Evolutionary conservation across 371 early-diverging fungal species (phyloP).

Genomic region (Mortierella sp.): DNA sequence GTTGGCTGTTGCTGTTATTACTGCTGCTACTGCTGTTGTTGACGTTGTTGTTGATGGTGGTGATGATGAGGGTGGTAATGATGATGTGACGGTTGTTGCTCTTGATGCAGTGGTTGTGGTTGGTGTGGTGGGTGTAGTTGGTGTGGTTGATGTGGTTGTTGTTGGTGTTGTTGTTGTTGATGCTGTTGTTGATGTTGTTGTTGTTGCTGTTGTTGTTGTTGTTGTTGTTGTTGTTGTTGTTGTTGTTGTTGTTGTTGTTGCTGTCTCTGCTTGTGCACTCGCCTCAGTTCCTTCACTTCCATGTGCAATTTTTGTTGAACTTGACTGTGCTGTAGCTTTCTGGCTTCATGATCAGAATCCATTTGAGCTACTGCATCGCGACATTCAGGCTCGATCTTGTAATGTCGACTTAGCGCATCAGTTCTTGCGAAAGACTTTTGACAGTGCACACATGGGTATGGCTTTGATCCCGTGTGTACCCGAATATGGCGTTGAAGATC

Average conservation of each 20-base stretch:
- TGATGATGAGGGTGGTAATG: no score
- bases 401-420: slow-evolving; percentile 75
- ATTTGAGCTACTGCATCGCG: slow-evolving; percentile 26
- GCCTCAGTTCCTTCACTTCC: slow-evolving; percentile 15
- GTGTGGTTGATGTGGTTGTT: slow-evolving; percentile 3
- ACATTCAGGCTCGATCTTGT: slow-evolving; percentile 70
- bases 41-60: no score
- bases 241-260: slow-evolving; percentile 9
- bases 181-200: slow-evolving; percentile 6
- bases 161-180: not conserved
- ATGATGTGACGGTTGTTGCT: not conserved
- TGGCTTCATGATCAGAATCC: slow-evolving; percentile 16
- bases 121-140: not conserved
- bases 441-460: slow-evolving; percentile 70
- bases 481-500: slow-evolving; percentile 77
- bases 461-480: slow-evolving; percentile 77
- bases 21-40: no score
- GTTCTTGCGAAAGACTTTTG: slow-evolving; percentile 77
- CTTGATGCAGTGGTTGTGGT: not conserved
- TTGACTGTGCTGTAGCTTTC: slow-evolving; percentile 17
- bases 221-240: not conserved
- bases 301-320: slow-evolving; percentile 18
- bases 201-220: not conserved
- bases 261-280: slow-evolving; percentile 5
- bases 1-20: no score